Conservation (phyloP, 2,329 filamentous ascomycete genomes). For the Aureobasidium vineae region DNA sequence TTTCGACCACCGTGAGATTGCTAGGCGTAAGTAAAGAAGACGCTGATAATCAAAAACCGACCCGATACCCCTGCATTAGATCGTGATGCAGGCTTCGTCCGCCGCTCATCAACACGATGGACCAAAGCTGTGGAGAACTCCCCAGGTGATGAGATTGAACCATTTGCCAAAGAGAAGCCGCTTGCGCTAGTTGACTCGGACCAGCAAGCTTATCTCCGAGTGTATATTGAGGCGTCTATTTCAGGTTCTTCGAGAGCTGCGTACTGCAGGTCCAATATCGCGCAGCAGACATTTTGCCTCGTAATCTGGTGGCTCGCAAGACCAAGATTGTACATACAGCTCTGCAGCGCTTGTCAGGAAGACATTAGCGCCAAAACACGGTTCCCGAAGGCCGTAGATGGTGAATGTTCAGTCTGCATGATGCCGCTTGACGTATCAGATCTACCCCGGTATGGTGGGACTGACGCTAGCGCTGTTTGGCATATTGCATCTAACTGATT, state of each 20-base stretch:
- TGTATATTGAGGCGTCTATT: background rate
- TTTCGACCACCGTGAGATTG: background rate
- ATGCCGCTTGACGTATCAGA: conserved; percentile 22
- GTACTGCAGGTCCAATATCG: conserved; percentile 4
- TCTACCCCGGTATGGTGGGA: conserved; percentile 15
- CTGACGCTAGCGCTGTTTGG: conserved; percentile 24
- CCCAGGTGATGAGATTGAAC: background rate
- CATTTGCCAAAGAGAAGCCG: conserved; percentile 4
- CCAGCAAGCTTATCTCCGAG: conserved; percentile 8
- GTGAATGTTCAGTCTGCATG: conserved; percentile 5
- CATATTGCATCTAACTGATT: conserved; percentile 6
- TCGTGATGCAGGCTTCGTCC: background rate
- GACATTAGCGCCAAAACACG: background rate
- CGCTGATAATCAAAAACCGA: background rate
- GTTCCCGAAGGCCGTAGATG: background rate
- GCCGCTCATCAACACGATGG: background rate
- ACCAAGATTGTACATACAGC: background rate
- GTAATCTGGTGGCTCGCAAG: background rate
- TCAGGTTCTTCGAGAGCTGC: background rate
- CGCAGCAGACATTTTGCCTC: background rate
- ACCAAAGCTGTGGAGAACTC: background rate
- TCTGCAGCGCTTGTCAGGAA: background rate
- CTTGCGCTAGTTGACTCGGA: conserved; percentile 3
- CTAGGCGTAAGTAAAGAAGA: background rate
- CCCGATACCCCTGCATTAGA: conserved; percentile 1